A percentile compares a stretch with the other conserved stretches of the same genome.
phyloP scores from a whole-genome alignment of 768 basidiomycete genomes.

The Termitomyces heimii region DNA sequence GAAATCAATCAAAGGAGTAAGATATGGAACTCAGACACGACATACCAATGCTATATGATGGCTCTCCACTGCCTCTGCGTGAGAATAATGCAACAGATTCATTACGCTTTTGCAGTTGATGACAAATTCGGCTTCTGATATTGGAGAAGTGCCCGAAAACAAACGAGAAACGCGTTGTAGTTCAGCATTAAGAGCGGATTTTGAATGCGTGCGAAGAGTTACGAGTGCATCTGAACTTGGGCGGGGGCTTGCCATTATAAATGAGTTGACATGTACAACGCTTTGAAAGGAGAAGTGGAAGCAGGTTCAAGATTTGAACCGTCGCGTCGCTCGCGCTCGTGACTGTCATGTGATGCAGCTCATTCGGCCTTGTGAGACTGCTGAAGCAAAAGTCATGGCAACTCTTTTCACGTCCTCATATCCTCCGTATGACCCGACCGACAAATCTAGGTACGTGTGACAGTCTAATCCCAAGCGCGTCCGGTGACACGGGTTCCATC shows the following conservation, averaged over 20 bases:
- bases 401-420: constrained; percentile 45
- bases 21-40: not conserved
- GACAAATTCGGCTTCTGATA: constrained; percentile 16
- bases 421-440: constrained; percentile 71
- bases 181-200: not conserved
- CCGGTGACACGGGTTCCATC: constrained; percentile 1
- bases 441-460: constrained; percentile 49
- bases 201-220: not conserved
- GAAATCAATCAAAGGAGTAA: not conserved
- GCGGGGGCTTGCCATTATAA: not conserved
- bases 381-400: not conserved
- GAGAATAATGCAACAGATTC: constrained; percentile 9
- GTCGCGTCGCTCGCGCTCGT: not conserved
- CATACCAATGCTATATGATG: constrained; percentile 8
- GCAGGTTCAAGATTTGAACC: not conserved
- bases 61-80: not conserved
- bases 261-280: not conserved
- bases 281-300: not conserved
- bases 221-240: not conserved
- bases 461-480: not conserved
- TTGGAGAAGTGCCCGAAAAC: constrained; percentile 5
- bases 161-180: constrained; percentile 10
- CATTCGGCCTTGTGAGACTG: no score
- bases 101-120: constrained; percentile 13
- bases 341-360: constrained; percentile 4